phyloP scores from a whole-genome alignment of 768 basidiomycete genomes.

The Lyophyllum decastes region DNA sequence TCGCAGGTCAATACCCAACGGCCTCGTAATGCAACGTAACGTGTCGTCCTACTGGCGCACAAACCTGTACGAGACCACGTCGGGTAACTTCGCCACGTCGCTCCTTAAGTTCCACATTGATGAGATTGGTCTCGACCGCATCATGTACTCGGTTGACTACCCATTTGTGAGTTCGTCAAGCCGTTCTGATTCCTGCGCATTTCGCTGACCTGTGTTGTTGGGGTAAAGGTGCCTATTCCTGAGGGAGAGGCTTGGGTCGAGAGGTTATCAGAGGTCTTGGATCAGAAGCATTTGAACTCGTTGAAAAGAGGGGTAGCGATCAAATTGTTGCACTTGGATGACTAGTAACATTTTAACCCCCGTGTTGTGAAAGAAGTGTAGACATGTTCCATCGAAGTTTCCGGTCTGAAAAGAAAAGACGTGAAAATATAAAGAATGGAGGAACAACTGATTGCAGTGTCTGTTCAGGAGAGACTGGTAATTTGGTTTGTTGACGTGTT shows the following conservation, averaged over 20 bases:
- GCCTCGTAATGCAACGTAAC: slow-evolving; percentile 40
- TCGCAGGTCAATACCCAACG: slow-evolving; percentile 22
- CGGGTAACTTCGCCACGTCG: slow-evolving; percentile 40
- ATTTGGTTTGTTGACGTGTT: not conserved
- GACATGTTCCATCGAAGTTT: no score
- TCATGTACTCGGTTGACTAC: slow-evolving; percentile 43
- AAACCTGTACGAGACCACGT: slow-evolving; percentile 41
- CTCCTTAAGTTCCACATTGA: slow-evolving; percentile 38
- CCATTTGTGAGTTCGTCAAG: slow-evolving; percentile 27
- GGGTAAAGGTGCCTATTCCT: slow-evolving; percentile 18
- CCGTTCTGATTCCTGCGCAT: not conserved
- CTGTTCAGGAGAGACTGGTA: no score
- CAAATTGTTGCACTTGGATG: slow-evolving; percentile 28
- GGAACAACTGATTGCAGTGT: no score
- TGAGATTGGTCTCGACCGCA: slow-evolving; percentile 40
- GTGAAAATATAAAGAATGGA: no score
- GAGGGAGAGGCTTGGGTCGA: slow-evolving; percentile 26
- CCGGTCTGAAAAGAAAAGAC: no score
- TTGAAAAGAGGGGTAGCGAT: slow-evolving; percentile 31
- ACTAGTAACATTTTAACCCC: slow-evolving; percentile 14
- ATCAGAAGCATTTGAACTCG: slow-evolving; percentile 19
- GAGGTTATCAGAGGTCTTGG: slow-evolving; percentile 20
- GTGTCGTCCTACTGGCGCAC: slow-evolving; percentile 39
- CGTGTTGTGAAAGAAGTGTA: no score
- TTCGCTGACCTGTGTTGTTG: not conserved